A percentile compares a stretch with the other conserved stretches of the same genome.
Evolutionary conservation across 192 early-diverging fungal genomes (phyloP).

Genomic region (Chytriomyces confervae): DNA sequence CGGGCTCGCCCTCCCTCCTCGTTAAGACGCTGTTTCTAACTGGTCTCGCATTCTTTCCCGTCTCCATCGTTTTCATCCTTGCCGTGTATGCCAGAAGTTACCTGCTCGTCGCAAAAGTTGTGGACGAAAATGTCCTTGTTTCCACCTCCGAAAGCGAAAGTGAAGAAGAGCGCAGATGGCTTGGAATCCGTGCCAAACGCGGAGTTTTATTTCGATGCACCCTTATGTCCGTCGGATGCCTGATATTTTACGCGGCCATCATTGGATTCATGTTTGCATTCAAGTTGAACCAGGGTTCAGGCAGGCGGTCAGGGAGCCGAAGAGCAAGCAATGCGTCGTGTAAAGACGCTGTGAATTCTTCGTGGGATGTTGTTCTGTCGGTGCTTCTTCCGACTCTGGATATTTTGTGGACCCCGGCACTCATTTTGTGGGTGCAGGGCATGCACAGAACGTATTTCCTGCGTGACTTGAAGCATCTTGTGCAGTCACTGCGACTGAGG

Average conservation of each 20-base stretch:
- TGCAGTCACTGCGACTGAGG: no score
- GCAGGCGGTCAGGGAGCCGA: no score
- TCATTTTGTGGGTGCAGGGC: slow-evolving; percentile 10
- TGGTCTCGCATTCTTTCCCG: background rate
- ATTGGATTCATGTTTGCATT: background rate
- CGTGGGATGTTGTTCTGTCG: no score
- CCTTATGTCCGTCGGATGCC: background rate
- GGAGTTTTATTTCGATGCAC: background rate
- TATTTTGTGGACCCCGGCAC: slow-evolving; percentile 3
- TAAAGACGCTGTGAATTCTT: no score
- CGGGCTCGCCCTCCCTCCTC: background rate
- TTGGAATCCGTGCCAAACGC: background rate
- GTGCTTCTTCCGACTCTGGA: background rate
- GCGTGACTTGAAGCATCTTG: no score
- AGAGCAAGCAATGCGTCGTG: no score
- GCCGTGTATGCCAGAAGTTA: background rate
- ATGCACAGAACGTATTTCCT: background rate
- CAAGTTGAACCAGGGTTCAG: no score
- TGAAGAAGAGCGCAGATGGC: no score
- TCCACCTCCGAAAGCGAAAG: no score
- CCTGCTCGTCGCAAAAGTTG: background rate
- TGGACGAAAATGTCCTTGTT: background rate
- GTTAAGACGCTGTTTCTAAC: background rate
- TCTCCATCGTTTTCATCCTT: background rate
- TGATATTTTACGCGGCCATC: background rate